A percentile compares a stretch with the other conserved stretches of the same genome.
Conservation (phyloP, 345 rosid genomes). For the Citropsis articulata region DNA sequence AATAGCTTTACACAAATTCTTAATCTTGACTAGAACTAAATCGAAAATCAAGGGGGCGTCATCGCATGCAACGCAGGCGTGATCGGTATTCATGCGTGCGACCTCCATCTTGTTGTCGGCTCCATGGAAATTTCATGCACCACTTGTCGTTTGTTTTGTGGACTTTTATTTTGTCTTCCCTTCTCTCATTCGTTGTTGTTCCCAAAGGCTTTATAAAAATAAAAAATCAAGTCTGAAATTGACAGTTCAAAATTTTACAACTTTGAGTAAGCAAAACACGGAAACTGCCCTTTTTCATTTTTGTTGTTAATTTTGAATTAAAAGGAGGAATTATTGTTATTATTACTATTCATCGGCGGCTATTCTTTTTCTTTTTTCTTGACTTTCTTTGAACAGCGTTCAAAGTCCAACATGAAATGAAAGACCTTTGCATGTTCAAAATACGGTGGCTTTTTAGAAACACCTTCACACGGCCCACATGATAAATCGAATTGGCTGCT, state of each 20-base stretch:
- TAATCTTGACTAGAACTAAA: neutral
- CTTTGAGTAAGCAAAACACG: neutral
- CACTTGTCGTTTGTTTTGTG: neutral
- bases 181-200: neutral
- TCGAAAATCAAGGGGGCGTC: neutral
- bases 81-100: neutral
- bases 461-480: neutral
- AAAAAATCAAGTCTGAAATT: neutral
- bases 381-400: neutral
- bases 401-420: neutral
- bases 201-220: too few relatives aligned
- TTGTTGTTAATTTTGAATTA: too few relatives aligned
- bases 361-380: neutral
- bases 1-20: neutral
- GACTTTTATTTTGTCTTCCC: neutral
- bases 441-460: neutral
- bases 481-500: neutral
- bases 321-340: neutral
- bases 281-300: neutral
- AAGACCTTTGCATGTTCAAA: neutral
- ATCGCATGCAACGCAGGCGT: neutral
- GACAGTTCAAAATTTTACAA: neutral
- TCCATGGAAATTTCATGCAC: neutral
- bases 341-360: neutral
- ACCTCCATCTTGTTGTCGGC: neutral